Percentiles rank a stretch among this genome's conserved stretches.
phyloP scores from a whole-genome alignment of 78 protist species.

The Chrysochromulina tobinii region DNA sequence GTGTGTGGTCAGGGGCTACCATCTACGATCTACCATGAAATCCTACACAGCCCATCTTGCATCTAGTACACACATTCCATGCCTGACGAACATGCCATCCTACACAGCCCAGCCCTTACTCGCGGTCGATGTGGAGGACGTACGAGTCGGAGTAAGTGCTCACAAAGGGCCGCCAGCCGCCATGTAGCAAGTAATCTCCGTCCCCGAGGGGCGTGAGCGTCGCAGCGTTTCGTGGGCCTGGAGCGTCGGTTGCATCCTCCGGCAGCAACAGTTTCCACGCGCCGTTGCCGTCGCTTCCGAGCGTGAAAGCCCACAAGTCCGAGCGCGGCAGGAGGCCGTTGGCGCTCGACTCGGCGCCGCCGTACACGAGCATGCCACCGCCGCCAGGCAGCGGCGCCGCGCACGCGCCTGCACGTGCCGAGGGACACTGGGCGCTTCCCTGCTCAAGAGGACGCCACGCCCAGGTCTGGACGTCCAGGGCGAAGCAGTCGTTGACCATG shows the following conservation, averaged over 20 bases:
- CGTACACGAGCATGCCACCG: neutral
- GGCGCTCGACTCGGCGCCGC: neutral
- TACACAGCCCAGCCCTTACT: too few relatives aligned
- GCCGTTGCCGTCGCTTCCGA: neutral
- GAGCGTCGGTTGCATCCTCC: neutral
- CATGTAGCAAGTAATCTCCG: neutral
- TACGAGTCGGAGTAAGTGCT: neutral
- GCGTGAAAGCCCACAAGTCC: neutral
- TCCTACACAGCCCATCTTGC: too few relatives aligned
- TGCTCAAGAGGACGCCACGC: neutral
- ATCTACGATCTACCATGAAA: too few relatives aligned
- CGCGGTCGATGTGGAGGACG: neutral
- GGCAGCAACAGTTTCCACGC: neutral
- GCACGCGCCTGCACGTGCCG: neutral
- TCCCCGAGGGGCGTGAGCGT: neutral
- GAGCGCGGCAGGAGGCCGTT: neutral
- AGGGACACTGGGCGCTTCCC: neutral
- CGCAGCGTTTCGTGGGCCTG: neutral
- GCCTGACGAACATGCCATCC: too few relatives aligned
- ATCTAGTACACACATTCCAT: too few relatives aligned
- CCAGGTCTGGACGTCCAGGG: neutral
- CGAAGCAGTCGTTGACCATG: neutral
- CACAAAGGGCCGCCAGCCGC: slow-evolving; percentile 17
- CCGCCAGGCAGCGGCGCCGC: neutral
- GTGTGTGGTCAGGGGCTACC: too few relatives aligned